Evolutionary conservation across 345 rosid genomes (phyloP).

Genomic region (Microthlaspi erraticum): DNA sequence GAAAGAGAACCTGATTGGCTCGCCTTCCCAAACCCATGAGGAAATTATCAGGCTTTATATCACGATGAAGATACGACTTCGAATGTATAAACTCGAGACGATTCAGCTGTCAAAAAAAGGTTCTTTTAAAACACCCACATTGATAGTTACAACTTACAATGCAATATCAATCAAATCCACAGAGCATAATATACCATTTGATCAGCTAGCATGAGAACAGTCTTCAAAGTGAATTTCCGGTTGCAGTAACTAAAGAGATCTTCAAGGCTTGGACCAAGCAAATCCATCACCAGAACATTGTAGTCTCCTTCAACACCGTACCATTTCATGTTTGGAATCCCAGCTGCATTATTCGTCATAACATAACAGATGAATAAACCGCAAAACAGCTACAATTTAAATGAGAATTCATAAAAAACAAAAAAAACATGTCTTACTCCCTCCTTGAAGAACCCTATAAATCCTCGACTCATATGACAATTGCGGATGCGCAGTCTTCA

Average conservation of each 20-base stretch:
- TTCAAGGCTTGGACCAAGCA: constrained; percentile 97
- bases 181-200: constrained; percentile 67
- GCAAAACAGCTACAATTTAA: not conserved
- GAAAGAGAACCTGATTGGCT: constrained; percentile 74
- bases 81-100: constrained; percentile 92
- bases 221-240: constrained; percentile 82
- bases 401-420: not conserved
- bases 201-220: constrained; percentile 98
- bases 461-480: constrained; percentile 79
- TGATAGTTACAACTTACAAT: not conserved
- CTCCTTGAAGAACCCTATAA: constrained; percentile 87
- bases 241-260: constrained; percentile 90
- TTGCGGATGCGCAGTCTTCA: constrained; percentile 92
- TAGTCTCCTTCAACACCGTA: constrained; percentile 88
- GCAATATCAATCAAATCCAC: not conserved
- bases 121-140: not conserved
- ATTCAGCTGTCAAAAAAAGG: constrained; percentile 57
- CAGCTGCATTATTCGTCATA: constrained; percentile 62
- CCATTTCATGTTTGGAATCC: constrained; percentile 94
- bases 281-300: constrained; percentile 95
- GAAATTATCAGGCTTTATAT: constrained; percentile 94
- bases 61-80: constrained; percentile 91
- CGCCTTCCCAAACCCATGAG: constrained; percentile 96
- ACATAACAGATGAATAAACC: constrained; percentile 1
- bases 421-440: constrained; percentile 57